Conservation (phyloP, 2,329 filamentous ascomycete species). For the Penicillium sp. region DNA sequence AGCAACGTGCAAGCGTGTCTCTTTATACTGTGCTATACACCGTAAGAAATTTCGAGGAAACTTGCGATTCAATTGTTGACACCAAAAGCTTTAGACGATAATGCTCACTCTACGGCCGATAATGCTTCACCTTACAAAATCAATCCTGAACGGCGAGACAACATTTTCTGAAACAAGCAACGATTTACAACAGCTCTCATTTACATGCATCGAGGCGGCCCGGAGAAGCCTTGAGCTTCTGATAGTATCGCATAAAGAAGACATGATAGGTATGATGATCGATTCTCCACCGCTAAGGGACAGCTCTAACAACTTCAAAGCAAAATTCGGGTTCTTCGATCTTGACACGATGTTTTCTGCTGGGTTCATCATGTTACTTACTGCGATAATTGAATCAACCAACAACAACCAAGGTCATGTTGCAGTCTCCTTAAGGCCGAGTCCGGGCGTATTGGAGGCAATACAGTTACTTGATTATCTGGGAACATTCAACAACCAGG, state of each 20-base stretch:
- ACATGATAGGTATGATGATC: not conserved
- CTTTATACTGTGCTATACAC: slow-evolving; percentile 8
- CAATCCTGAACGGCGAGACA: not conserved
- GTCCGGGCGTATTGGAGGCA: slow-evolving; percentile 4
- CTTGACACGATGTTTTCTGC: slow-evolving; percentile 12
- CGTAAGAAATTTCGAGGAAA: not conserved
- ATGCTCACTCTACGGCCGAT: slow-evolving; percentile 9
- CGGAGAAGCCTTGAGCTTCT: slow-evolving; percentile 9
- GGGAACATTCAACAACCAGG: slow-evolving; percentile 2
- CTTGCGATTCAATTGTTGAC: not conserved
- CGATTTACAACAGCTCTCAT: slow-evolving; percentile 5
- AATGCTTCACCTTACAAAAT: slow-evolving; percentile 5
- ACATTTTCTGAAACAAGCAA: not conserved
- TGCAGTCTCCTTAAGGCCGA: not conserved
- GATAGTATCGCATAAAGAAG: not conserved
- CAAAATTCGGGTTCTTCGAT: slow-evolving; percentile 16
- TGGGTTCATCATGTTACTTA: slow-evolving; percentile 9
- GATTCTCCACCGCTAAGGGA: not conserved
- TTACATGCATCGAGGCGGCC: slow-evolving; percentile 10
- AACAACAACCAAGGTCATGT: not conserved
- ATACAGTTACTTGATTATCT: slow-evolving; percentile 4
- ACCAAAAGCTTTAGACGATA: not conserved
- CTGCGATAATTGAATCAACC: slow-evolving; percentile 5
- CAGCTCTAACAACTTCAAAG: not conserved
- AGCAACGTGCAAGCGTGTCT: slow-evolving; percentile 5